Conservation (phyloP, 2,329 filamentous ascomycete species). For the Westerdykella aurantiaca region DNA sequence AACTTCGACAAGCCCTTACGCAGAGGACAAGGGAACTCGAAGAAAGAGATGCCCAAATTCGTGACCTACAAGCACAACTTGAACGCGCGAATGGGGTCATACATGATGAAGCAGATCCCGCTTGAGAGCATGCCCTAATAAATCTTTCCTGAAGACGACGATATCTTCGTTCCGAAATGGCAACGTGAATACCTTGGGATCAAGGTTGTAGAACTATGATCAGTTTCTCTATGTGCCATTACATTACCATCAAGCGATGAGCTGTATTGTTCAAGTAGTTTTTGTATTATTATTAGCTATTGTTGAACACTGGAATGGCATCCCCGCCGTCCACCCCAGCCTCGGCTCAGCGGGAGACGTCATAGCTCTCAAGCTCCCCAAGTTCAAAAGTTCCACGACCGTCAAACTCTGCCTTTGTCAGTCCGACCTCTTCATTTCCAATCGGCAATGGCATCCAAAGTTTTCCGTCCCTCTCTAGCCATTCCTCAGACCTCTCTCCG, state of each 20-base stretch:
- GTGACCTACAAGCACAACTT: conserved; percentile 20
- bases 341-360: neutral
- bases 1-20: conserved; percentile 15
- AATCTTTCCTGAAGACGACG: too few relatives aligned
- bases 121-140: too few relatives aligned
- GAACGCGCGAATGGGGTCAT: conserved; percentile 1
- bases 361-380: conserved; percentile 4
- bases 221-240: neutral
- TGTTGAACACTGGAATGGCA: neutral
- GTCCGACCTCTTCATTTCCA: conserved; percentile 1
- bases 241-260: neutral
- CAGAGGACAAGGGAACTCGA: conserved; percentile 22
- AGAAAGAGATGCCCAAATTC: conserved; percentile 22
- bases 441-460: conserved; percentile 22
- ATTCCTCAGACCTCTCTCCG: conserved; percentile 6
- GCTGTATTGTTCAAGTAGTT: neutral
- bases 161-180: too few relatives aligned
- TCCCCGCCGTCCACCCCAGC: too few relatives aligned
- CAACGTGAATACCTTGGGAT: too few relatives aligned
- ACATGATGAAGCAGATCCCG: too few relatives aligned
- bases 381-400: neutral
- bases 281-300: neutral
- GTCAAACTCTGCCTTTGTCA: neutral
- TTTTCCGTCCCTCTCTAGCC: conserved; percentile 14
- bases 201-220: too few relatives aligned